Conservation (phyloP, 2,329 filamentous ascomycete genomes). For the Elsinoe batatas region DNA sequence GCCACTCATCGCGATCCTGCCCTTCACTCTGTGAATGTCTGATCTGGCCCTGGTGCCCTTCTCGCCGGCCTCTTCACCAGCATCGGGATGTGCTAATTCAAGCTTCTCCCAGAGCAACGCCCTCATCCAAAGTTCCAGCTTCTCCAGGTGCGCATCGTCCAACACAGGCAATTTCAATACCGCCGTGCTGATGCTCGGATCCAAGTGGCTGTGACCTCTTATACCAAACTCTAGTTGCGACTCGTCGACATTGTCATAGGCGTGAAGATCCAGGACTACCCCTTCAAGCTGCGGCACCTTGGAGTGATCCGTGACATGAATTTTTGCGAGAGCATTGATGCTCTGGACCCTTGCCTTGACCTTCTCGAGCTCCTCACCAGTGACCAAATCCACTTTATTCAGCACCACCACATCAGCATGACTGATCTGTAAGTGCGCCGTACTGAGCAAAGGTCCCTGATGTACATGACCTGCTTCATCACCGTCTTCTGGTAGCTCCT, state of each 20-base stretch:
- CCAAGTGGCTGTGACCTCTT: constrained; percentile 83
- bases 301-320: constrained; percentile 73
- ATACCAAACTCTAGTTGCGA: constrained; percentile 53
- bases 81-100: constrained; percentile 44
- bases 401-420: constrained; percentile 92
- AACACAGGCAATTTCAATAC: constrained; percentile 59
- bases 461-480: constrained; percentile 40
- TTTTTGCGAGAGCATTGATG: constrained; percentile 81
- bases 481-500: constrained; percentile 19
- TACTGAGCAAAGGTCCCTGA: constrained; percentile 66
- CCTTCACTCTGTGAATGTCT: constrained; percentile 84
- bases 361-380: constrained; percentile 53
- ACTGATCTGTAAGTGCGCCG: constrained; percentile 90
- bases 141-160: constrained; percentile 44
- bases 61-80: constrained; percentile 58
- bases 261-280: constrained; percentile 78
- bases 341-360: constrained; percentile 64
- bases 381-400: constrained; percentile 86
- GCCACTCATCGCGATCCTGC: constrained; percentile 55
- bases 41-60: constrained; percentile 42
- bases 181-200: constrained; percentile 79
- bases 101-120: constrained; percentile 71
- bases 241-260: constrained; percentile 73
- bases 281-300: constrained; percentile 75
- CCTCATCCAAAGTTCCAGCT: constrained; percentile 72